These are phyloP conservation scores for Auricularia sp. DNA, from an alignment of 768 basidiomycete species.

Conservation along the genomic window DNA sequence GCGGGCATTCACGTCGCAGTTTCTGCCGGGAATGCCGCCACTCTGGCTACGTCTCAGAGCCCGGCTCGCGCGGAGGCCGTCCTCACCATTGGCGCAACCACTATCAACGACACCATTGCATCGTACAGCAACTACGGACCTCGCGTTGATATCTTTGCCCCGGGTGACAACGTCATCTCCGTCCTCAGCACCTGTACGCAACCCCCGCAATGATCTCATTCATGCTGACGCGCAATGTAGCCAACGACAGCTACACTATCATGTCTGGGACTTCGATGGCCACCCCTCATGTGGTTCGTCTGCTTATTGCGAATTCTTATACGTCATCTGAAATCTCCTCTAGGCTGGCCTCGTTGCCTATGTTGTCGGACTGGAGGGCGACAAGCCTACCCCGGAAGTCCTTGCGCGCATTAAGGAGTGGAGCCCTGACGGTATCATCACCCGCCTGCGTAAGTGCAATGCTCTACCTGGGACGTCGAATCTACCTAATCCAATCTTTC, in stretches of 20 bases:
- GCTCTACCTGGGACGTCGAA: background rate
- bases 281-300: slow-evolving; percentile 53
- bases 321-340: too few species aligned
- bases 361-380: slow-evolving; percentile 23
- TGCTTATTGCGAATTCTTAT: too few species aligned
- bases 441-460: slow-evolving; percentile 11
- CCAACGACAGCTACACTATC: slow-evolving; percentile 46
- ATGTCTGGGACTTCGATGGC: slow-evolving; percentile 92
- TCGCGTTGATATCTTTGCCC: slow-evolving; percentile 9
- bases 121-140: slow-evolving; percentile 12
- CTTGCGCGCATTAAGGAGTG: slow-evolving; percentile 18
- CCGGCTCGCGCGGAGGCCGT: slow-evolving; percentile 8
- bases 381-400: slow-evolving; percentile 22
- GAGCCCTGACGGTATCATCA: slow-evolving; percentile 20
- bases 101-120: slow-evolving; percentile 7
- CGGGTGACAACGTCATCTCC: slow-evolving; percentile 9
- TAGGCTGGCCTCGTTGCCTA: slow-evolving; percentile 30
- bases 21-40: slow-evolving; percentile 11
- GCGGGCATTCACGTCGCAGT: slow-evolving; percentile 7
- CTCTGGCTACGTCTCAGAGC: slow-evolving; percentile 1
- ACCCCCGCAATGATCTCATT: background rate
- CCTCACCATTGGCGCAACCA: slow-evolving; percentile 9
- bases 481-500: background rate
- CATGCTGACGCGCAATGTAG: slow-evolving; percentile 1
- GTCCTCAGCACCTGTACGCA: background rate